These are phyloP conservation scores for Plasmodium inui DNA, from an alignment of 169 alveolate species.

Conservation along the genomic window DNA sequence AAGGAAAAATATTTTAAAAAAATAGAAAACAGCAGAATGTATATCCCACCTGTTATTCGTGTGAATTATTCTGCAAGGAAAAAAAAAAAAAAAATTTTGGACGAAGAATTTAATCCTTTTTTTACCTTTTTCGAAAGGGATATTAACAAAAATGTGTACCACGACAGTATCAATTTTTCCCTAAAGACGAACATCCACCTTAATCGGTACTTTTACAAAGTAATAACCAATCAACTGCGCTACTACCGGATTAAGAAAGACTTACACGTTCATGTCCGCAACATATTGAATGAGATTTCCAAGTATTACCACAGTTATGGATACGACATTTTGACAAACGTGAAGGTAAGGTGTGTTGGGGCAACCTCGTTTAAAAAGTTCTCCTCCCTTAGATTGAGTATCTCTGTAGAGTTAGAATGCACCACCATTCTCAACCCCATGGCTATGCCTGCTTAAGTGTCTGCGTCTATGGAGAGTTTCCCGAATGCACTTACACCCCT, in stretches of 20 bases:
- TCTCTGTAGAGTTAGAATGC: background rate
- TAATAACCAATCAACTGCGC: constrained; percentile 34
- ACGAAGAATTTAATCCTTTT: constrained; percentile 63
- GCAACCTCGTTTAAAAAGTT: background rate
- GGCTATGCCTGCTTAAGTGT: background rate
- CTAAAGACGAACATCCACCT: constrained; percentile 52
- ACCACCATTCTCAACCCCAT: background rate
- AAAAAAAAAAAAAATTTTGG: background rate
- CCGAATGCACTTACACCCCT: background rate
- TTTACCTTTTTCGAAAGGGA: constrained; percentile 63
- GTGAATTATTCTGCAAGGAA: background rate
- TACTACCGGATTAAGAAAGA: constrained; percentile 49
- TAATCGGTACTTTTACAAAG: constrained; percentile 58
- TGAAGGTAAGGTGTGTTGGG: constrained; percentile 26
- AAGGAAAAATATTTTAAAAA: constrained; percentile 34
- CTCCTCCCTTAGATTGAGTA: background rate
- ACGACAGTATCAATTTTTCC: constrained; percentile 50
- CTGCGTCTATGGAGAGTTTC: background rate
- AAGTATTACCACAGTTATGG: constrained; percentile 53
- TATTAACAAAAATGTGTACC: constrained; percentile 52
- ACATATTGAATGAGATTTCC: constrained; percentile 50
- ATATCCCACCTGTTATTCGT: background rate
- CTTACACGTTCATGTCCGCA: constrained; percentile 14
- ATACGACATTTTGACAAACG: constrained; percentile 42
- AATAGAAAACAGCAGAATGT: background rate